These are phyloP conservation scores for Populus hybrid DNA, from an alignment of 441 rosid genomes.

Conservation along the genomic window DNA sequence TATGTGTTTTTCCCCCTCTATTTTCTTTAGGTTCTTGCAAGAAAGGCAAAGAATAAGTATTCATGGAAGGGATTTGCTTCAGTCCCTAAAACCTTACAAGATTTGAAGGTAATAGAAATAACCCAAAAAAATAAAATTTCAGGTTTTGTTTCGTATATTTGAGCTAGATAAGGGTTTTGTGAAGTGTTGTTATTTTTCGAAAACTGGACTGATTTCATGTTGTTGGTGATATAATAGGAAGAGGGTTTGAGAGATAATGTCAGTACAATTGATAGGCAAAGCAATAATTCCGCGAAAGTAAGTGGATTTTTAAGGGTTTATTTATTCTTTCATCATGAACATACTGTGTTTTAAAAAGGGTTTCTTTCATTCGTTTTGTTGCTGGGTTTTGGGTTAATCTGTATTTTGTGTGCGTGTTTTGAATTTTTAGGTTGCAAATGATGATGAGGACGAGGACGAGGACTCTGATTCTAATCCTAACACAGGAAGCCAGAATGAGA, in stretches of 20 bases:
- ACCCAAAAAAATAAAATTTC: background rate
- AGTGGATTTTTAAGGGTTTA: constrained; percentile 12
- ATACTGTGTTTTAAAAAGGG: background rate
- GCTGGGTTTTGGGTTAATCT: background rate
- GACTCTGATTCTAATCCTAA: constrained; percentile 46
- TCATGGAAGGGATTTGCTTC: constrained; percentile 88
- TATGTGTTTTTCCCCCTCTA: background rate
- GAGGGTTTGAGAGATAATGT: constrained; percentile 54
- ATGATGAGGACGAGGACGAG: constrained; percentile 52
- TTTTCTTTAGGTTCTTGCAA: constrained; percentile 56
- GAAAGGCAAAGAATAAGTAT: constrained; percentile 78
- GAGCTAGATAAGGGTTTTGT: background rate
- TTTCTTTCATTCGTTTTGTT: background rate
- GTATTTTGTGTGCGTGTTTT: background rate
- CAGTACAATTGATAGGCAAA: constrained; percentile 28
- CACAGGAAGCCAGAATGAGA: constrained; percentile 59
- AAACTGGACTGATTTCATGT: constrained; percentile 13
- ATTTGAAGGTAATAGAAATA: constrained; percentile 43
- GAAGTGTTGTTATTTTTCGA: background rate
- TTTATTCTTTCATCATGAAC: background rate
- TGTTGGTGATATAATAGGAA: constrained; percentile 37
- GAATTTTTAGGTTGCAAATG: constrained; percentile 46
- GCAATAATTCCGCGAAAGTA: constrained; percentile 50
- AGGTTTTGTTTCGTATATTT: background rate
- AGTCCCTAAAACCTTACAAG: constrained; percentile 64